Evolutionary conservation across 2,329 filamentous ascomycete species (phyloP), one percentile per base, ranked within the genome.

Genomic region (Diaporthe batatas): DNA sequence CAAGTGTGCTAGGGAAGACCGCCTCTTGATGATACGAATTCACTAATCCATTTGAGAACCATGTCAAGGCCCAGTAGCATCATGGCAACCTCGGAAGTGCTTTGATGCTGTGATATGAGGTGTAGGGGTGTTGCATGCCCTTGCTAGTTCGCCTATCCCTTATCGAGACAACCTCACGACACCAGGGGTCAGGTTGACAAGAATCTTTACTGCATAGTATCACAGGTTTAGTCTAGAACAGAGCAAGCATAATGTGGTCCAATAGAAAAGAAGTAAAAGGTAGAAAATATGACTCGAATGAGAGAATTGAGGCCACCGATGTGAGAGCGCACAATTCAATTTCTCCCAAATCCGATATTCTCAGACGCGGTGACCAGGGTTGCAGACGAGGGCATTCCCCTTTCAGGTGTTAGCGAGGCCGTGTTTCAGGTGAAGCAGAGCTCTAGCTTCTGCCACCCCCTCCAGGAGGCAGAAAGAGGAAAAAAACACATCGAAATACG

Each of bases 391-490:
- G 69, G 69, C 54, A 72, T 73, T 72, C 44, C 72, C 69, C 16
- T 32, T 23, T 34, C 5, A 51, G 7, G n/a, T 65, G 32, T 53
- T 53, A 53, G 55, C 62, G 23, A 58, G 32, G 39, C 29, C 25
- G 57, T 64, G 72, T 72, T 70, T 73, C 72, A 73, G 72, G 72
- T 65, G 53, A 44, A 51, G 68, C 44, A 59, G 39, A 23, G 49
- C 34, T 53, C 44, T 39, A 36, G 59, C n/a, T n/a, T 49, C 42
- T 51, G 29, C 59, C 59, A 21, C 62, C 62, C 29, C 44, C 34
- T 36, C 32, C 39, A 42, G 39, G 62, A 64, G 65, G 44, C 44
- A 49, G 39, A 2, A 25, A 23, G 16, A 25, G 16, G 16, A 18
- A 54, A 55, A 67, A 58, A 58, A 49, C 53, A 58, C 44, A 34